phyloP scores from a whole-genome alignment of 164 flowering plant species.

The Dillenia suffruticosa region DNA sequence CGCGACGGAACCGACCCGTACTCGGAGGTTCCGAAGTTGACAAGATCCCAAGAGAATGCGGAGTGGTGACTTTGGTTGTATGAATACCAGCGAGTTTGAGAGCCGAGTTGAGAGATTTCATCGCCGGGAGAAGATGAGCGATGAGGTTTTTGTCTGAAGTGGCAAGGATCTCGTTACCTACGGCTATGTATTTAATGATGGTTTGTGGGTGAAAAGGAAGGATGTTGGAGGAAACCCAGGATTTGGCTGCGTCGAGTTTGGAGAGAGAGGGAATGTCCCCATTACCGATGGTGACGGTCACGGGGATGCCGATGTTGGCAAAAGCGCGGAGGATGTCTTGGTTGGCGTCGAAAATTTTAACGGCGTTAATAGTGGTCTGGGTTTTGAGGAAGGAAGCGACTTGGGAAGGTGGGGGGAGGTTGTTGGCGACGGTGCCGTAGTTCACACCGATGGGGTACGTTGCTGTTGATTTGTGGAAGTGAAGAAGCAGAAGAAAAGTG shows the following conservation, averaged over 20 bases:
- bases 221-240: slow-evolving; percentile 51
- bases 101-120: slow-evolving; percentile 57
- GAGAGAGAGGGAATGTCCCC: slow-evolving; percentile 50
- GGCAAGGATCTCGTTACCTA: slow-evolving; percentile 67
- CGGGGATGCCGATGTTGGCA: slow-evolving; percentile 53
- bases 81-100: slow-evolving; percentile 35
- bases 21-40: slow-evolving; percentile 53
- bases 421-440: slow-evolving; percentile 77
- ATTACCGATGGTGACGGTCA: slow-evolving; percentile 60
- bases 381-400: slow-evolving; percentile 62
- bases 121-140: slow-evolving; percentile 56
- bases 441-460: slow-evolving; percentile 61
- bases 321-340: slow-evolving; percentile 70
- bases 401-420: slow-evolving; percentile 73
- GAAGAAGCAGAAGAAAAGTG: slow-evolving; percentile 2
- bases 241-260: slow-evolving; percentile 28
- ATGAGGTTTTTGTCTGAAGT: slow-evolving; percentile 29
- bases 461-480: slow-evolving; percentile 20
- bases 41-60: slow-evolving; percentile 69
- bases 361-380: slow-evolving; percentile 51
- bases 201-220: slow-evolving; percentile 59
- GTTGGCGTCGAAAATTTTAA: slow-evolving; percentile 69
- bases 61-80: slow-evolving; percentile 57
- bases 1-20: slow-evolving; percentile 43
- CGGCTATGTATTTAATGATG: slow-evolving; percentile 37